Evolutionary conservation across 225 moss, liverwort and hornwort species (phyloP).

Genomic region (Marchantia paleacea): DNA sequence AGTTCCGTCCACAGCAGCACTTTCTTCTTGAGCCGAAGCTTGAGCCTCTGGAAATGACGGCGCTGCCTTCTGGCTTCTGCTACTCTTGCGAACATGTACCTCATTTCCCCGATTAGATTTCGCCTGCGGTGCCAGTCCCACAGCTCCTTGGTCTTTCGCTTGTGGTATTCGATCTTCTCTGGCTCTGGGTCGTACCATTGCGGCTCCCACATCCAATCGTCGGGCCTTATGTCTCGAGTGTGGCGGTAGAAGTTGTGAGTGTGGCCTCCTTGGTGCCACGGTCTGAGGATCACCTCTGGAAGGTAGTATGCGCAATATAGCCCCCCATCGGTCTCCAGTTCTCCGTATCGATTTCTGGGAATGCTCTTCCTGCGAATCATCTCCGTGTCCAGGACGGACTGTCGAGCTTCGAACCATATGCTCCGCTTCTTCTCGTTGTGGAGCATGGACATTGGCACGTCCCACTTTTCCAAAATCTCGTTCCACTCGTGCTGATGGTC

Average conservation of each 20-base stretch:
- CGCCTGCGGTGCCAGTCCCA: conserved; percentile 32
- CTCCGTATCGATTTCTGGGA: conserved; percentile 37
- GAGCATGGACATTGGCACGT: conserved; percentile 35
- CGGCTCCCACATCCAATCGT: conserved; percentile 35
- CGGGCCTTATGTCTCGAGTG: conserved; percentile 18
- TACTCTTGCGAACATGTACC: conserved; percentile 30
- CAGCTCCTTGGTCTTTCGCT: conserved; percentile 27
- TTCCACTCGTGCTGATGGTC: conserved; percentile 46
- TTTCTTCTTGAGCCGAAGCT: conserved; percentile 34
- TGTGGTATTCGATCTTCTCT: conserved; percentile 37
- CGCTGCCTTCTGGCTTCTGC: conserved; percentile 33
- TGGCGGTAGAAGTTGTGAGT: conserved; percentile 27
- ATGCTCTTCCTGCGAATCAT: conserved; percentile 36
- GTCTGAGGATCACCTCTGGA: conserved; percentile 25
- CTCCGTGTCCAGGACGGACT: conserved; percentile 42
- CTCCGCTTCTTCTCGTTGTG: conserved; percentile 29
- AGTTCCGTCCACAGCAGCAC: conserved; percentile 40
- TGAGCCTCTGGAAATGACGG: conserved; percentile 39
- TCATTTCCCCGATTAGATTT: conserved; percentile 28
- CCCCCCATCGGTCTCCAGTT: conserved; percentile 40
- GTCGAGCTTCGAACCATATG: conserved; percentile 40
- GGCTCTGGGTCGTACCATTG: conserved; percentile 34
- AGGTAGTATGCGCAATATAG: conserved; percentile 36
- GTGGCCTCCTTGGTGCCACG: conserved; percentile 41
- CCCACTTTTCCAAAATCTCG: conserved; percentile 42